Evolutionary conservation across 129 eudicot genomes (phyloP), one percentile per base, ranked within the genome.

Genomic region (Scalesia atractyloides): DNA sequence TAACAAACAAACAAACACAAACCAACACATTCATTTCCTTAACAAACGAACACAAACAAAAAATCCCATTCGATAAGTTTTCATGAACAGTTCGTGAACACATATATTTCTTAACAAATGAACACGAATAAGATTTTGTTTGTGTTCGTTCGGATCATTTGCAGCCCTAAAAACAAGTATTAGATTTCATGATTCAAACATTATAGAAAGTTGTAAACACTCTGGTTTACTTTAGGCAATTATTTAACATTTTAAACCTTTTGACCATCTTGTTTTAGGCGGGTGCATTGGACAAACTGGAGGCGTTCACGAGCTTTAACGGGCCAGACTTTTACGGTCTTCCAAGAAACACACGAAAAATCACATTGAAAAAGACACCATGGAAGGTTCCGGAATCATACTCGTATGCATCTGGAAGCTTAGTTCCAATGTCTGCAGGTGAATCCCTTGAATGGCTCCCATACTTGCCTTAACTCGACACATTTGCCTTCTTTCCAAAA

Each of bases 271-370:
- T 39, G 44, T 43, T n/a, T 26, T 79, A 95, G 99, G 99, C 89
- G 9, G 91, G 91, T 73, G 99, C 96, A 60, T 75, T 95, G 9
- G 99, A 95, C 88, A 90, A 95, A 88, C 75, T 95, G 60, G 99
- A 95, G 76, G 97, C 94, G 3, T 95, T 95, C 62, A 86, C 97
- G 7, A 95, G 99, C 85, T 90, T 95, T 69, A 95, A 95, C 51
- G 99, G 99, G 26, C 99, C 99, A 34, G 99, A 95, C 76, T 90
- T 95, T 50, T 95, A 95, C 30, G 96, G 96, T 73, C 94, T 95
- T 33, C 99, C 97, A 18, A 81, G 99, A 81, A 95, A 95, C 83
- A 86, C 86, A 2, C 75, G 85, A 50, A 84, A 82, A 73, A 79
- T 90, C 56, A 90, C 82, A 13, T 68, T 95, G 84, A 86, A 52